Evolutionary conservation across 805 yeast species (phyloP), one percentile per base, ranked within the genome.

Genomic region (Wickerhamiella qilinensis): DNA sequence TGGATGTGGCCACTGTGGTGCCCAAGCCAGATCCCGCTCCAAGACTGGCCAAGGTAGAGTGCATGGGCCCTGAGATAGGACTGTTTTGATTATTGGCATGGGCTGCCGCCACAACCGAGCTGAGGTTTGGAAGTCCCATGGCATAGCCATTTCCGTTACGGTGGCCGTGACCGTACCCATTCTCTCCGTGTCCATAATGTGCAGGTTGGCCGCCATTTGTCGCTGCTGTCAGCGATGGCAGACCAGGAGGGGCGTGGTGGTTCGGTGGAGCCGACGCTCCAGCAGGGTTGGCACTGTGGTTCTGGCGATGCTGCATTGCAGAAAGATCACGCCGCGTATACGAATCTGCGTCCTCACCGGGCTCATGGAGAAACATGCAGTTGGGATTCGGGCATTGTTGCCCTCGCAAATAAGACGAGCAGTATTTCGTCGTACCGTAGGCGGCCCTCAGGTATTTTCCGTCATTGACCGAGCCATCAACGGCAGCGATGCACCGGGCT

Each of bases 271-370:
- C 35, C 24, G 35, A 20, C 6, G 35, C 7, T 17, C 35, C 25
- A 4, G 17, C 25, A 5, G 15, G 35, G 25, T 19, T 9, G 25
- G 14, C 12, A 20, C 22, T 20, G 32, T 20, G 38, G 40, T 58
- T 43, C 20, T 62, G 61, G 18, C 61, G 58, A 41, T 60, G 64
- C 45, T 59, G 64, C 55, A 81, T 78, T 3, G 91, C 80, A 4
- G 85, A 75, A 51, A 82, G 65, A 53, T 82, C 93, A 53, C 82
- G 85, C 38, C 95, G 75, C 20, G 94, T 83, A 61, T 82, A 88
- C 9, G 94, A 80, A 52, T 91, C 98, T 2, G 97, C 97, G 58
- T 91, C 98, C 64, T 91, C 99, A 42, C 99, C 98, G 5, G 98
- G 98, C 60, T 91, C 98, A 58, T 91, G 99, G 52, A 91, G 68